phyloP scores from a whole-genome alignment of 345 rosid species.

The Aquilaria malaccensis region DNA sequence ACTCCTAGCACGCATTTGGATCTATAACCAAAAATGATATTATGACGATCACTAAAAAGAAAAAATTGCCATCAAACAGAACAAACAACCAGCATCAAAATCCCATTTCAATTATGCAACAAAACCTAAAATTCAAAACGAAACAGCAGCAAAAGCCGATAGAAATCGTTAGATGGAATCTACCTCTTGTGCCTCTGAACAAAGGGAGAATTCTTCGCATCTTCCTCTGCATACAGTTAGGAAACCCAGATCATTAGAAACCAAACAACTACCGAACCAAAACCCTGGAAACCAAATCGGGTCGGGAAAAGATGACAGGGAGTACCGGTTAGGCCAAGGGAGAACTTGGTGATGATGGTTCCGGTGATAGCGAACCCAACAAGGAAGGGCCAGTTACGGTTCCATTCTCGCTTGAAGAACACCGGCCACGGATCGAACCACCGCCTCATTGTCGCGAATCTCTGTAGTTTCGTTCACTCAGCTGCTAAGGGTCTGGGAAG shows the following conservation, averaged over 20 bases:
- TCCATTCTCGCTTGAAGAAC: conserved; percentile 80
- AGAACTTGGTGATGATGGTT: conserved; percentile 52
- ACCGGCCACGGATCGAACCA: conserved; percentile 74
- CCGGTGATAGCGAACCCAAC: conserved; percentile 81
- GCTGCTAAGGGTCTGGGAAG: no score
- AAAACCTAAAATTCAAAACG: no score
- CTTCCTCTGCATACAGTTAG: conserved; percentile 52
- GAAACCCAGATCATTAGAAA: neutral
- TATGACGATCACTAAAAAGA: no score
- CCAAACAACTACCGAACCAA: neutral
- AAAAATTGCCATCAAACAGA: no score
- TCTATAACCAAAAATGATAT: no score
- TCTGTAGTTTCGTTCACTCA: no score
- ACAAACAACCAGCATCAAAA: no score
- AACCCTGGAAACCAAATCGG: no score
- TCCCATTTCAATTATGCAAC: no score
- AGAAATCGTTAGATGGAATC: neutral
- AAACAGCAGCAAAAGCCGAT: no score
- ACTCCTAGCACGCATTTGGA: no score
- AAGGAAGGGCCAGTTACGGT: conserved; percentile 76
- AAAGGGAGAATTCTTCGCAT: conserved; percentile 74
- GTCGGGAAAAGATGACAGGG: neutral
- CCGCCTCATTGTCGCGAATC: conserved; percentile 21
- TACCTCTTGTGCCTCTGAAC: conserved; percentile 81
- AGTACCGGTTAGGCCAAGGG: conserved; percentile 65